A percentile compares a stretch with the other conserved stretches of the same genome.
phyloP scores from a whole-genome alignment of 371 early-diverging fungal species.

The Dichotomocladium elegans region DNA sequence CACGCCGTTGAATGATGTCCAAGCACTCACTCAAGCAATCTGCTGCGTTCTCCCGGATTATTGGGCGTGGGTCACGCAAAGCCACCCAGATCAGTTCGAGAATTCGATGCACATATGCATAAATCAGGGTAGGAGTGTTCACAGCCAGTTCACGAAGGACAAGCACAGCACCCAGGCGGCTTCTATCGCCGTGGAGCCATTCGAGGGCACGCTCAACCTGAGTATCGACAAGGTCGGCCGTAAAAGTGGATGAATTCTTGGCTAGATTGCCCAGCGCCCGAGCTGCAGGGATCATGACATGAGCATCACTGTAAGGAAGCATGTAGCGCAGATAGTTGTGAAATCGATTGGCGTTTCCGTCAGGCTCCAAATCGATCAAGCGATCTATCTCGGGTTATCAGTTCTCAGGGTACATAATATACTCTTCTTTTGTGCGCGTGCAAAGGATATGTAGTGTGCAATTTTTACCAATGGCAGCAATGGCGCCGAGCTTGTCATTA shows the following conservation, averaged over 20 bases:
- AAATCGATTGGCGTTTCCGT: constrained; percentile 85
- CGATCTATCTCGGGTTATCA: constrained; percentile 56
- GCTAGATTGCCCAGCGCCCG: constrained; percentile 81
- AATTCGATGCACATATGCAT: constrained; percentile 80
- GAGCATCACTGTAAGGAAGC: constrained; percentile 79
- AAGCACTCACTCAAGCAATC: constrained; percentile 85
- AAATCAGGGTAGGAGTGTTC: constrained; percentile 84
- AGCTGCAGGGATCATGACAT: constrained; percentile 81
- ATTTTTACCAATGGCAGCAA: constrained; percentile 64
- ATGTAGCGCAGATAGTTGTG: constrained; percentile 84
- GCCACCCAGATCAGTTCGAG: constrained; percentile 88
- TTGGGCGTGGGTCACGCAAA: constrained; percentile 77
- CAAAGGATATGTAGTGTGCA: too few species aligned
- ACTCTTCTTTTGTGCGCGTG: background rate
- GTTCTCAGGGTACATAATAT: background rate
- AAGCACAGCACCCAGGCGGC: constrained; percentile 85
- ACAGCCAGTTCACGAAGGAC: constrained; percentile 80
- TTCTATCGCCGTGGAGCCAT: constrained; percentile 84
- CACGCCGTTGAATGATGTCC: constrained; percentile 78
- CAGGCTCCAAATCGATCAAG: constrained; percentile 81
- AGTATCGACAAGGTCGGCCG: constrained; percentile 82
- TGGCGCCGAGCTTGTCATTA: constrained; percentile 72
- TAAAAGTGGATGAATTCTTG: constrained; percentile 71
- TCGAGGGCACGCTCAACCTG: constrained; percentile 88
- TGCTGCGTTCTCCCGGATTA: constrained; percentile 85